Evolutionary conservation across 2,329 filamentous ascomycete genomes (phyloP).

Genomic region (Aspergillus fructus): DNA sequence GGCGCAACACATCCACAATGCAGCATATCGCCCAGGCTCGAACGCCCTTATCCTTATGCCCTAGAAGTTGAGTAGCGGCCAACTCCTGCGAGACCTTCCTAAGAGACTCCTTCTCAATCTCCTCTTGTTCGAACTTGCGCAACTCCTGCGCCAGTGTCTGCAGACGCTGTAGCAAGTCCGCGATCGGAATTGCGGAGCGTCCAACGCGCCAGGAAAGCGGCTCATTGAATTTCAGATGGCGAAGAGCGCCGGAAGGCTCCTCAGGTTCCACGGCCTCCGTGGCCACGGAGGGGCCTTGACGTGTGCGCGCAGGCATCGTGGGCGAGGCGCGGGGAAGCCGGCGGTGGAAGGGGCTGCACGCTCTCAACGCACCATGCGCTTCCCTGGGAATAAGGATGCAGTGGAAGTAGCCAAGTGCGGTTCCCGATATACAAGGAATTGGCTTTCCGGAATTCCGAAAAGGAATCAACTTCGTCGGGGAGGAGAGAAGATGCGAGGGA

Average conservation of each 20-base stretch:
- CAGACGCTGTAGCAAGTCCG: constrained; percentile 77
- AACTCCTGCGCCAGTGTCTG: constrained; percentile 81
- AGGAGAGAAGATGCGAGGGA: not conserved
- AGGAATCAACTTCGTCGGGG: not conserved
- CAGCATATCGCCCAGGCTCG: constrained; percentile 86
- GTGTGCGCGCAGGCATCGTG: constrained; percentile 46
- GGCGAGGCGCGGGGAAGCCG: constrained; percentile 26
- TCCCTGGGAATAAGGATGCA: not conserved
- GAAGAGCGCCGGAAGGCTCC: constrained; percentile 34
- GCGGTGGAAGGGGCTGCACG: constrained; percentile 12
- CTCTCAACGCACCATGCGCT: constrained; percentile 23
- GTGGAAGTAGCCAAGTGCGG: not conserved
- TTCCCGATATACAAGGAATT: not conserved
- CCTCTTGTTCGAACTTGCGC: constrained; percentile 81
- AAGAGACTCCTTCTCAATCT: constrained; percentile 78
- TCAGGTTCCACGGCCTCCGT: constrained; percentile 33
- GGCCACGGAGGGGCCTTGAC: constrained; percentile 34
- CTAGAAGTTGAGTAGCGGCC: constrained; percentile 74
- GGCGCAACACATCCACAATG: constrained; percentile 85
- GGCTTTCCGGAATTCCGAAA: not conserved
- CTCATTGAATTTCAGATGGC: constrained; percentile 73
- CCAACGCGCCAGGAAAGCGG: constrained; percentile 88
- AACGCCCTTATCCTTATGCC: constrained; percentile 91
- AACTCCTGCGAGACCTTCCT: constrained; percentile 81
- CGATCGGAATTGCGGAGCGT: constrained; percentile 75